Evolutionary conservation across 2,329 filamentous ascomycete species (phyloP).

Genomic region (Chalara sp.): DNA sequence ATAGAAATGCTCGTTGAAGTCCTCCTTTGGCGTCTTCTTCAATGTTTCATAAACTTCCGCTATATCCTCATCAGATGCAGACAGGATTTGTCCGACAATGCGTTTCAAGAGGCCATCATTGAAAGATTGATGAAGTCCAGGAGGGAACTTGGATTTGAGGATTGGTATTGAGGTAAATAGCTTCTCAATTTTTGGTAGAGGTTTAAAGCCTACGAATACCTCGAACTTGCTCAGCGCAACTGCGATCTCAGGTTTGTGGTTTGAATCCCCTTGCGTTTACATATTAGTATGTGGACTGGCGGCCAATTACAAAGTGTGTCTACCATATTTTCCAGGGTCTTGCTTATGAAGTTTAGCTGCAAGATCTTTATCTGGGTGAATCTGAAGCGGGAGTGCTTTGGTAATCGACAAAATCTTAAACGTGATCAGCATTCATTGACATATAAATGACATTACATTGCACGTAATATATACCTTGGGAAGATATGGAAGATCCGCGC

Average conservation of each 20-base stretch:
- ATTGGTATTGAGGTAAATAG: slow-evolving; percentile 38
- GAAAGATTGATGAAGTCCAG: slow-evolving; percentile 35
- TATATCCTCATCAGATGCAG: slow-evolving; percentile 38
- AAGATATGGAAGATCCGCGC: slow-evolving; percentile 61
- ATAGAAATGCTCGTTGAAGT: slow-evolving; percentile 45
- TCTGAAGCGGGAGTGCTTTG: slow-evolving; percentile 68
- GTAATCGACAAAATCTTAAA: slow-evolving; percentile 60
- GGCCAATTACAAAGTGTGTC: too few relatives aligned
- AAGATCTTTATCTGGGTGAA: slow-evolving; percentile 66
- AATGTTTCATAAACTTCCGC: slow-evolving; percentile 44
- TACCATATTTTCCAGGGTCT: slow-evolving; percentile 60
- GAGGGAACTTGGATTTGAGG: slow-evolving; percentile 13
- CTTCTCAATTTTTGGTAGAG: slow-evolving; percentile 49
- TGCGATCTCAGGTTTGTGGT: slow-evolving; percentile 78
- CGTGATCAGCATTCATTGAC: neutral
- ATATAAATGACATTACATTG: slow-evolving; percentile 3
- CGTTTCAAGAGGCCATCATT: slow-evolving; percentile 50
- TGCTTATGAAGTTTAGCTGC: slow-evolving; percentile 55
- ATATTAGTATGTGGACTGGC: too few relatives aligned
- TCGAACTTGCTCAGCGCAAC: slow-evolving; percentile 66
- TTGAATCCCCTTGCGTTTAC: neutral
- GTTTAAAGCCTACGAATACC: slow-evolving; percentile 70
- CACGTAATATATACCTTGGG: slow-evolving; percentile 47
- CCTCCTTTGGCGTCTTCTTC: slow-evolving; percentile 36
- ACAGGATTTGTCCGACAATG: slow-evolving; percentile 33